Conservation (phyloP, 2,329 filamentous ascomycete genomes). For the Diplodia scrobiculata region DNA sequence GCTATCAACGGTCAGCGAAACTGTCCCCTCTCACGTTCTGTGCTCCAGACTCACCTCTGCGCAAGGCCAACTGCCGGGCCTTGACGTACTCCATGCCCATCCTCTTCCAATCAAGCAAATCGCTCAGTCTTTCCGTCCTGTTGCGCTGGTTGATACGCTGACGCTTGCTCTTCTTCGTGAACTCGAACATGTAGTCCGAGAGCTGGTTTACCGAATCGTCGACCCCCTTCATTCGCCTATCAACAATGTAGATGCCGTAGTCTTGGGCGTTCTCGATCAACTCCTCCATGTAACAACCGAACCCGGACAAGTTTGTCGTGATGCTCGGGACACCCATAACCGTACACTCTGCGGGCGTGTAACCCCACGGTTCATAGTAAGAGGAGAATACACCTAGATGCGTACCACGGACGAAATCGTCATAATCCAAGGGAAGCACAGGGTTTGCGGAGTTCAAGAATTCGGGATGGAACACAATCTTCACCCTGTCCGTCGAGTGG, state of each 20-base stretch:
- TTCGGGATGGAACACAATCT: slow-evolving; percentile 96
- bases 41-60: slow-evolving; percentile 56
- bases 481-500: slow-evolving; percentile 89
- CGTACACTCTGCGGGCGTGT: slow-evolving; percentile 96
- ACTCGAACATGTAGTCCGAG: slow-evolving; percentile 89
- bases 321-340: slow-evolving; percentile 99
- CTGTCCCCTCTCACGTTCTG: not conserved
- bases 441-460: slow-evolving; percentile 96
- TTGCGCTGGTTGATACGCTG: slow-evolving; percentile 99
- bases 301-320: slow-evolving; percentile 95
- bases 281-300: slow-evolving; percentile 99
- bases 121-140: slow-evolving; percentile 89
- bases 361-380: slow-evolving; percentile 99
- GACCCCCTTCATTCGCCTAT: slow-evolving; percentile 89
- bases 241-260: slow-evolving; percentile 98
- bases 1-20: slow-evolving; percentile 51
- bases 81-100: slow-evolving; percentile 99
- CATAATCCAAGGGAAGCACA: slow-evolving; percentile 92
- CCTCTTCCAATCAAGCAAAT: slow-evolving; percentile 96
- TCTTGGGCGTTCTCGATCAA: slow-evolving; percentile 96
- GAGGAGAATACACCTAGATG: slow-evolving; percentile 95
- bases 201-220: slow-evolving; percentile 98
- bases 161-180: slow-evolving; percentile 86
- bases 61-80: slow-evolving; percentile 85
- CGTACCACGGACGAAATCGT: slow-evolving; percentile 96